Conservation (phyloP, 495 filamentous ascomycete genomes). For the Paragyromitra xinjiangensis region DNA sequence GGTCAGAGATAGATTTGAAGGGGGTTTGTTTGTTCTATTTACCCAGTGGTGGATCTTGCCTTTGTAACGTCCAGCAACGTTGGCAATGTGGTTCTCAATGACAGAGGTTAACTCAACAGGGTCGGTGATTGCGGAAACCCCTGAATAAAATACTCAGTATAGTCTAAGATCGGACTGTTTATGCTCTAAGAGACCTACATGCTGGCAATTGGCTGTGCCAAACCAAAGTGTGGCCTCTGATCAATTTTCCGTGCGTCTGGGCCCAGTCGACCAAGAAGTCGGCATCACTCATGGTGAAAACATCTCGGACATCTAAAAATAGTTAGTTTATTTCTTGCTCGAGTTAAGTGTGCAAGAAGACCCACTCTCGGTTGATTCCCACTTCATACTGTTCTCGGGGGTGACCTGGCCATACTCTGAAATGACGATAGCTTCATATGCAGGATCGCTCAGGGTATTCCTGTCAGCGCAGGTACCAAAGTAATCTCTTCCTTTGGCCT, state of each 20-base stretch:
- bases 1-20: neutral
- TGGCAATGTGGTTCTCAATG: slow-evolving; percentile 69
- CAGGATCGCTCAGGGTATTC: slow-evolving; percentile 42
- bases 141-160: slow-evolving; percentile 58
- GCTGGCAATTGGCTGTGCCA: slow-evolving; percentile 75
- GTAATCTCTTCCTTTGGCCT: slow-evolving; percentile 70
- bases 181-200: slow-evolving; percentile 3
- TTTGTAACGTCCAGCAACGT: slow-evolving; percentile 68
- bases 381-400: slow-evolving; percentile 69
- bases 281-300: slow-evolving; percentile 64
- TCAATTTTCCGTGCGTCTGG: slow-evolving; percentile 64
- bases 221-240: slow-evolving; percentile 70
- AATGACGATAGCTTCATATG: slow-evolving; percentile 60
- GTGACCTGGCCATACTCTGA: slow-evolving; percentile 65
- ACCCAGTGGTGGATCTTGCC: slow-evolving; percentile 69
- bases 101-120: slow-evolving; percentile 63
- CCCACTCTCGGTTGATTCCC: slow-evolving; percentile 62
- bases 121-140: slow-evolving; percentile 67
- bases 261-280: slow-evolving; percentile 72
- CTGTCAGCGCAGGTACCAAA: slow-evolving; percentile 60
- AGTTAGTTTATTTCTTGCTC: neutral
- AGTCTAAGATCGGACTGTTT: neutral
- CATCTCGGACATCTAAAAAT: slow-evolving; percentile 58
- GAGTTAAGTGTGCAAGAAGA: neutral
- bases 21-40: neutral